A percentile compares a stretch with the other conserved stretches of the same genome.
These are phyloP conservation scores for Curvularia spicifera DNA, from an alignment of 2,329 filamentous ascomycete genomes.

Conservation along the genomic window DNA sequence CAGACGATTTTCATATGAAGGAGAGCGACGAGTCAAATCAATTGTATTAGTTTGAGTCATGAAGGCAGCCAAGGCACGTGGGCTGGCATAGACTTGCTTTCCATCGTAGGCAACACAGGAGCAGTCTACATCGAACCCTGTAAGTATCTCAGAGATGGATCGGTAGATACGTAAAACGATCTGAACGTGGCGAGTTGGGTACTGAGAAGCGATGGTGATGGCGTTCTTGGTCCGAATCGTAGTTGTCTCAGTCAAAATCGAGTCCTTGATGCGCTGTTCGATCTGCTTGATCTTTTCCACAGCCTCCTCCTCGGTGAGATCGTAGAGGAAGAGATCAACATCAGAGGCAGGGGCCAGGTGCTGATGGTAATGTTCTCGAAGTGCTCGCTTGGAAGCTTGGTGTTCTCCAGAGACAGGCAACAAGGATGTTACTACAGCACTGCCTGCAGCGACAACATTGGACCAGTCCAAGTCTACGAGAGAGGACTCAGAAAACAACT, in stretches of 20 bases:
- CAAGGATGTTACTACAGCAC: conserved; percentile 78
- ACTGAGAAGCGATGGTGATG: conserved; percentile 83
- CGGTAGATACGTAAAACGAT: conserved; percentile 87
- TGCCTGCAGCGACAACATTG: conserved; percentile 82
- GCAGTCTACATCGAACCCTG: conserved; percentile 87
- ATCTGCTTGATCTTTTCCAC: conserved; percentile 85
- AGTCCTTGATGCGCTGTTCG: conserved; percentile 74
- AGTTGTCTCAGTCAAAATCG: conserved; percentile 81
- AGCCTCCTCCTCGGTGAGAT: conserved; percentile 76
- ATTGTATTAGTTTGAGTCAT: conserved; percentile 83
- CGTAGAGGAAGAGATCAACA: conserved; percentile 86
- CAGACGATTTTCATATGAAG: conserved; percentile 85
- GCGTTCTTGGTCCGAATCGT: conserved; percentile 86
- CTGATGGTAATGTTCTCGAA: conserved; percentile 75
- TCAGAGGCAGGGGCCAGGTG: conserved; percentile 82
- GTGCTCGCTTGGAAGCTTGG: conserved; percentile 49
- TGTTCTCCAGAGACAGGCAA: conserved; percentile 66
- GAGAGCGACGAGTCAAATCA: conserved; percentile 78
- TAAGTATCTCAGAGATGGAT: conserved; percentile 81
- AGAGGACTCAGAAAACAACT: conserved; percentile 79
- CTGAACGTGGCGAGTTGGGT: conserved; percentile 83
- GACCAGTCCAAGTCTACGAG: conserved; percentile 79
- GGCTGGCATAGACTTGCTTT: conserved; percentile 77
- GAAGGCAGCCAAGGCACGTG: conserved; percentile 77
- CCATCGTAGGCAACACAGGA: conserved; percentile 83